These are phyloP conservation scores for Thermothelomyces thermophilus DNA, from an alignment of 2,329 filamentous ascomycete genomes.

Conservation along the genomic window DNA sequence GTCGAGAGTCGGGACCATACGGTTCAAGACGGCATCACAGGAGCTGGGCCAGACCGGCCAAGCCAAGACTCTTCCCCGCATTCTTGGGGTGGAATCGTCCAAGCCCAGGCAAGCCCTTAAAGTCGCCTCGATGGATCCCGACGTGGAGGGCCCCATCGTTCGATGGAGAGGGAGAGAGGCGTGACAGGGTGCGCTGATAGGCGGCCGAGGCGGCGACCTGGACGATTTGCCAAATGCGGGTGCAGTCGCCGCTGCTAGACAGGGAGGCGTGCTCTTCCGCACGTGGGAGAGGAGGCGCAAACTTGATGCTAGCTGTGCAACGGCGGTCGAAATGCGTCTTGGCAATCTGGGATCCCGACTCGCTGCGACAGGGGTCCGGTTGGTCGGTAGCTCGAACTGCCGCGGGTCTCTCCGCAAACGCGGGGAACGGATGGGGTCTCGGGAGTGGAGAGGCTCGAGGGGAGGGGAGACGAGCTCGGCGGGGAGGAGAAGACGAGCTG, in stretches of 20 bases:
- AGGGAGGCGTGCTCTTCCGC: constrained; percentile 2
- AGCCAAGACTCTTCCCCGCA: constrained; percentile 11
- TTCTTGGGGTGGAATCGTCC: neutral
- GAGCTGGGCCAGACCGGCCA: neutral
- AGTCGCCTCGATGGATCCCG: neutral
- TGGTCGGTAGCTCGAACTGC: constrained; percentile 6
- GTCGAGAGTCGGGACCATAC: neutral
- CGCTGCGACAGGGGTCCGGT: neutral
- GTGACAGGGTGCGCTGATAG: neutral
- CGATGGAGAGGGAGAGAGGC: neutral
- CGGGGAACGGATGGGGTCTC: constrained; percentile 3
- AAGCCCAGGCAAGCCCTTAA: neutral
- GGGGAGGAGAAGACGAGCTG: neutral
- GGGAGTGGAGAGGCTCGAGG: neutral
- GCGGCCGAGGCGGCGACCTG: neutral
- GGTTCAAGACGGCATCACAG: neutral
- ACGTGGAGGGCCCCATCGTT: neutral
- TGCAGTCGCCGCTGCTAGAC: constrained; percentile 4
- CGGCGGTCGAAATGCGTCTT: constrained; percentile 3
- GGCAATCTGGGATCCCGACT: neutral
- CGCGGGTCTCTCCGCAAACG: constrained; percentile 10
- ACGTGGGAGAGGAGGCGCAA: constrained; percentile 2
- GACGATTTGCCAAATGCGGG: constrained; percentile 10
- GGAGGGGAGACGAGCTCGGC: neutral
- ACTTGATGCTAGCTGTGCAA: neutral